These are phyloP conservation scores for Colletotrichum lindemuthianum DNA, from an alignment of 2,329 filamentous ascomycete species.

Conservation along the genomic window DNA sequence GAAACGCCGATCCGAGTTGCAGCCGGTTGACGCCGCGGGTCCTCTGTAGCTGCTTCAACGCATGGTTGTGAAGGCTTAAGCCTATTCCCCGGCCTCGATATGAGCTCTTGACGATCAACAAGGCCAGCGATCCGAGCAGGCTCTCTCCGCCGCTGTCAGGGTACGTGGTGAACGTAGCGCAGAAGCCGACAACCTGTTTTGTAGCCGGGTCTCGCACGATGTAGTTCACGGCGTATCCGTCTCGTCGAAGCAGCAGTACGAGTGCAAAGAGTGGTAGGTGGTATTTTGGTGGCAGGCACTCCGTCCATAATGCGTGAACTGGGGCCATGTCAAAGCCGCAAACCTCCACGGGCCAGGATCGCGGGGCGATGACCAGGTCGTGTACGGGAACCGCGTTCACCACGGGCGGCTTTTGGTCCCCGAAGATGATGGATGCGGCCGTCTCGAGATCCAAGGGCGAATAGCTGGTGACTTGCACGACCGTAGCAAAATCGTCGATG, in stretches of 20 bases:
- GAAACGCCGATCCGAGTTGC: constrained; percentile 68
- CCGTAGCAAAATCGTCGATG: constrained; percentile 59
- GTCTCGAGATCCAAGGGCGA: constrained; percentile 57
- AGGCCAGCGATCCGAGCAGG: constrained; percentile 65
- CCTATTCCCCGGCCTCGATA: constrained; percentile 63
- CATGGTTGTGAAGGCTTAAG: constrained; percentile 61
- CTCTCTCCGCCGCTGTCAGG: constrained; percentile 61
- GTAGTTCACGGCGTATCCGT: constrained; percentile 67
- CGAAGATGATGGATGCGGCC: constrained; percentile 63
- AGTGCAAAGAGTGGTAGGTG: constrained; percentile 55
- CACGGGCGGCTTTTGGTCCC: constrained; percentile 40
- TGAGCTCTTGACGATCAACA: constrained; percentile 61
- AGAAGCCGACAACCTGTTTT: constrained; percentile 63
- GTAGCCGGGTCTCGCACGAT: constrained; percentile 60
- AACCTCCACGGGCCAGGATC: constrained; percentile 53
- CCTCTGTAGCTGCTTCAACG: constrained; percentile 57
- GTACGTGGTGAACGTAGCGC: constrained; percentile 69
- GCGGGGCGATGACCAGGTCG: constrained; percentile 28
- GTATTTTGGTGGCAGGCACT: constrained; percentile 57
- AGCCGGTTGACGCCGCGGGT: constrained; percentile 63
- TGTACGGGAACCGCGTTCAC: constrained; percentile 20
- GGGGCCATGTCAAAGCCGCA: constrained; percentile 54
- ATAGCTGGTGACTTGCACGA: constrained; percentile 62
- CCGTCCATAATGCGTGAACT: constrained; percentile 58
- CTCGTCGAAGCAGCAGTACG: constrained; percentile 59